phyloP scores from a whole-genome alignment of 192 early-diverging fungal species.

The Coemansia sp. region DNA sequence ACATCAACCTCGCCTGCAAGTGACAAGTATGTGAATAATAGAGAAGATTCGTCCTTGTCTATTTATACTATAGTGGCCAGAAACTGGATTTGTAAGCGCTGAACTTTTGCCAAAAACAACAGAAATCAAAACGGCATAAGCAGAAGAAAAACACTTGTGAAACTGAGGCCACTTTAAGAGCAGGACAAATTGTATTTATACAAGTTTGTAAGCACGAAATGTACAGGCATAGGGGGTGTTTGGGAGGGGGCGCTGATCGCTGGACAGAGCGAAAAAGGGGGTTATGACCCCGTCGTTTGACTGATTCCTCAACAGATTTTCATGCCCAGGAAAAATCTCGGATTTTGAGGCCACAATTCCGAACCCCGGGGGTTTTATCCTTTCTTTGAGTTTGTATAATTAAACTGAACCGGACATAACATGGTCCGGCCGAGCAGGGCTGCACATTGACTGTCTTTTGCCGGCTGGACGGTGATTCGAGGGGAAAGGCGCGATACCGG shows the following conservation, averaged over 20 bases:
- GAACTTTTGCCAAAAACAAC: neutral
- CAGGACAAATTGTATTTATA: constrained; percentile 6
- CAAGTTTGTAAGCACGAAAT: constrained; percentile 4
- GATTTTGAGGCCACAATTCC: constrained; percentile 33
- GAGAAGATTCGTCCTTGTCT: constrained; percentile 1
- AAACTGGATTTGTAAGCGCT: constrained; percentile 1
- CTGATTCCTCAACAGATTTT: neutral
- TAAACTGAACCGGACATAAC: neutral
- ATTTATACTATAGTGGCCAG: neutral
- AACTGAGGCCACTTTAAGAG: neutral
- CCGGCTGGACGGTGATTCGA: no score
- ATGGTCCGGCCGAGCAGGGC: no score
- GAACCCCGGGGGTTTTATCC: constrained; percentile 18
- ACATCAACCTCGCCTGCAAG: constrained; percentile 1
- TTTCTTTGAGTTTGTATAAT: constrained; percentile 1
- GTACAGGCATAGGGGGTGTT: neutral
- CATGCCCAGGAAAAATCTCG: constrained; percentile 28
- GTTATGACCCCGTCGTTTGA: neutral
- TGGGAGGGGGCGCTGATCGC: neutral
- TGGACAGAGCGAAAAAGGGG: neutral
- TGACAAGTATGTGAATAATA: neutral
- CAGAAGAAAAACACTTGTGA: constrained; percentile 4
- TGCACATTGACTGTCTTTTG: no score
- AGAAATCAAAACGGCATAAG: neutral
- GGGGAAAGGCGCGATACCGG: no score